A percentile compares a stretch with the other conserved stretches of the same genome.
Conservation (phyloP, 2,329 filamentous ascomycete species). For the Calonectria crousiana region DNA sequence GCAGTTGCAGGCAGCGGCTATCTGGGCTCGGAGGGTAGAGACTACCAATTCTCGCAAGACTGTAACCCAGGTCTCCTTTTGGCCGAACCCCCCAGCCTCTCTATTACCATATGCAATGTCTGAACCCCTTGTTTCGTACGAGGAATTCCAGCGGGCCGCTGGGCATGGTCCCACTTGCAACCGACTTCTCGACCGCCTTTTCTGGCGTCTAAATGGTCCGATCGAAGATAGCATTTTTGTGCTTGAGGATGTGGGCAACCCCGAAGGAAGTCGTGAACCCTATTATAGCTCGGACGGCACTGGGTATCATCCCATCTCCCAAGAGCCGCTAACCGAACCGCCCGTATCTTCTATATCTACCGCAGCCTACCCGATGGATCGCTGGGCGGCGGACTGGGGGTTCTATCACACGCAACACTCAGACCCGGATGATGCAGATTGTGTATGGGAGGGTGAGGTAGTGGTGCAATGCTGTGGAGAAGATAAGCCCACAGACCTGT, state of each 20-base stretch:
- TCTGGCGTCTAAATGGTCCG: not conserved
- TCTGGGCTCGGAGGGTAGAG: too few relatives aligned
- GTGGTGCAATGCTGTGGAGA: not conserved
- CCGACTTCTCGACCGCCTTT: not conserved
- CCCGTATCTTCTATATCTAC: not conserved
- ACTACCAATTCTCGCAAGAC: too few relatives aligned
- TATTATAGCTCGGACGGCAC: not conserved
- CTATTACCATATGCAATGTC: not conserved
- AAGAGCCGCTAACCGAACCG: not conserved
- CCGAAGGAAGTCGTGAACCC: not conserved
- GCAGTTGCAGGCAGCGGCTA: too few relatives aligned
- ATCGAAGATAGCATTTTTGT: not conserved
- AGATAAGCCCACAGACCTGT: not conserved
- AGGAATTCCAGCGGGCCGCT: not conserved
- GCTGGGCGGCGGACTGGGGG: not conserved
- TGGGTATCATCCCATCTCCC: not conserved
- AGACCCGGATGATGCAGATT: not conserved
- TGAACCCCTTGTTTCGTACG: not conserved
- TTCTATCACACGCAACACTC: not conserved
- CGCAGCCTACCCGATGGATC: not conserved
- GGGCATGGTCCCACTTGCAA: not conserved
- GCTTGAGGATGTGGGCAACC: not conserved
- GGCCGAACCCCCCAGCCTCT: not conserved
- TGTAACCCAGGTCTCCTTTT: not conserved
- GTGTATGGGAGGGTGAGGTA: not conserved